phyloP scores from a whole-genome alignment of 768 basidiomycete genomes.

The Pisolithus marmoratus region DNA sequence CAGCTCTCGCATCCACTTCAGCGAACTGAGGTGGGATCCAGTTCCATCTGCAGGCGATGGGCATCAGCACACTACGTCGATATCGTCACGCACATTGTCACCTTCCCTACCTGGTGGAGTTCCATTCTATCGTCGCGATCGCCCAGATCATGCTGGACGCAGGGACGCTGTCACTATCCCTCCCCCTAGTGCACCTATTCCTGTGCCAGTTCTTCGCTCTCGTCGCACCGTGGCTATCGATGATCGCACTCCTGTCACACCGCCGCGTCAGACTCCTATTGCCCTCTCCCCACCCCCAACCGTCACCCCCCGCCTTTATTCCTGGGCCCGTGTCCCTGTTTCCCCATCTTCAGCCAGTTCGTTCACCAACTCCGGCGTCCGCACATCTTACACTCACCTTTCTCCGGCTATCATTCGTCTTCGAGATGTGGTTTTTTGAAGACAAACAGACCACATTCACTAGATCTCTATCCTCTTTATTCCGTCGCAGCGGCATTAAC shows the following conservation, averaged over 20 bases:
- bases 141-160: constrained; percentile 3
- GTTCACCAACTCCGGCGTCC: constrained; percentile 53
- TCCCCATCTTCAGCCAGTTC: constrained; percentile 38
- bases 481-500: constrained; percentile 14
- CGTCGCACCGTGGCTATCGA: constrained; percentile 17
- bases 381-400: constrained; percentile 55
- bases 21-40: constrained; percentile 6
- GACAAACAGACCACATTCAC: constrained; percentile 4
- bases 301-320: constrained; percentile 52
- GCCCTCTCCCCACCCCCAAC: constrained; percentile 45
- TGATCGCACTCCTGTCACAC: constrained; percentile 27
- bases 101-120: neutral
- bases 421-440: constrained; percentile 31
- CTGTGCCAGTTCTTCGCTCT: constrained; percentile 19
- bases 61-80: neutral
- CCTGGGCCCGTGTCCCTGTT: constrained; percentile 39
- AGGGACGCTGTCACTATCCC: constrained; percentile 10
- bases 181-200: constrained; percentile 23
- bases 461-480: constrained; percentile 1
- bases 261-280: constrained; percentile 20
- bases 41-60: neutral
- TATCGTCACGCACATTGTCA: neutral
- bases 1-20: constrained; percentile 19
- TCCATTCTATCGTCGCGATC: neutral
- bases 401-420: constrained; percentile 42